Base-by-base conservation (phyloP, 306 rosid genomes). In the Inga leiocalycina region DNA sequence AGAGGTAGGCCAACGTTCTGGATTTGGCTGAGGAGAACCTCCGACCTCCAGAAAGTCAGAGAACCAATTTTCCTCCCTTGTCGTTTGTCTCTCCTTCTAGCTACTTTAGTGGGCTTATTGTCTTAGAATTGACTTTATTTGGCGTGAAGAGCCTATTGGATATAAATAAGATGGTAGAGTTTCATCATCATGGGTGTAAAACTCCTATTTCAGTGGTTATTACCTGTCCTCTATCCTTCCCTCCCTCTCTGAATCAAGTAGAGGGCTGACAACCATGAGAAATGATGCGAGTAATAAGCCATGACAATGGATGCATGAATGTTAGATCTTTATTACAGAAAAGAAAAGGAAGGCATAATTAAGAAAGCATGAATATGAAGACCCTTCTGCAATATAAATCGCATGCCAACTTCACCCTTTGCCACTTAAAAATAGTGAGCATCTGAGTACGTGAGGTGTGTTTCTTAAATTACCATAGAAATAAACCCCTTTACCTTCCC, bases 181-280 rank as follows among this genome's bases (percentile, higher is more conserved):
- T 64, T 64, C 69, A 64, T 64, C 19, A 64, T 72, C 61, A 64
- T 6, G 66, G 24, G 59, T 72, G 71, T 74, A 39, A 77, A 74
- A 68, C 62, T 17, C 49, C 61, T 61, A 69, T 80, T 74, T 74
- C 71, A 74, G 71, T 62, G 54, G 71, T 73, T 80, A 71, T 54
- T 8, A 35, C 78, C 34, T 30, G 77, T 76, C 66, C 37, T 80
- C 20, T 64, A 64, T 27, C 70, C 46, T 77, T 52, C 67, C 70
- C n/a, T 81, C 54, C 70, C 48, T 81, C 45, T 69, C 45, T 70
- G 66, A 34, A 17, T 67, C 24, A 6, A 16, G 3, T 14, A 56
- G 39, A 19, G 10, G 57, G 73, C 8, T 71, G 52, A 70, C 11
- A 16, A 59, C 80, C 68, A 10, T 12, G 68, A 79, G 64, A 75